Evolutionary conservation across 2,329 filamentous ascomycete genomes (phyloP).

Genomic region (Nemania bipapillata): DNA sequence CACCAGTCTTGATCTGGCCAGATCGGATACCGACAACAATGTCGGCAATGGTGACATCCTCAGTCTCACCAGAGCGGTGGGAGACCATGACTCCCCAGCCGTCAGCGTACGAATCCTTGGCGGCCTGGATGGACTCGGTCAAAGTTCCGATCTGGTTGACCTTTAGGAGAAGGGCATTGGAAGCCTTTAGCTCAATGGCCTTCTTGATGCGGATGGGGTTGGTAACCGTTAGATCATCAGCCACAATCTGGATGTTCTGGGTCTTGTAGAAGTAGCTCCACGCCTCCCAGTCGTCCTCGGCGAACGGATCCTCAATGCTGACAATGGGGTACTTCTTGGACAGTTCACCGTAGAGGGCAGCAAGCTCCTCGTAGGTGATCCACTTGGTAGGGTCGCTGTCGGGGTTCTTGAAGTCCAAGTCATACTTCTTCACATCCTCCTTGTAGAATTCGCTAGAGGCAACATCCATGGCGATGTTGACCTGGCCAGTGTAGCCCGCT

Average conservation of each 20-base stretch:
- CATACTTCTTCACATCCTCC: constrained; percentile 96
- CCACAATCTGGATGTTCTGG: constrained; percentile 97
- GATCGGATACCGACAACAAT: constrained; percentile 96
- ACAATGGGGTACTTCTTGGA: constrained; percentile 97
- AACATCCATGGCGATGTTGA: constrained; percentile 99
- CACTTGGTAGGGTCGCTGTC: constrained; percentile 95
- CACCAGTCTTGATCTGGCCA: constrained; percentile 99
- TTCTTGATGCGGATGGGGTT: constrained; percentile 99
- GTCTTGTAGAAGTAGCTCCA: constrained; percentile 99
- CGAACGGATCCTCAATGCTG: constrained; percentile 98
- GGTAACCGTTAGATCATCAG: constrained; percentile 98
- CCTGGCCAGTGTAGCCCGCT: constrained; percentile 93
- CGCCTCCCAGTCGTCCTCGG: constrained; percentile 99
- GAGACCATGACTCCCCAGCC: constrained; percentile 99
- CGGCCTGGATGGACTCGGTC: constrained; percentile 98
- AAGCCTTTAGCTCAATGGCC: constrained; percentile 98
- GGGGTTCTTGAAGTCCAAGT: constrained; percentile 99
- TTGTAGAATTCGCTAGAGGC: constrained; percentile 99
- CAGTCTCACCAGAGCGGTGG: constrained; percentile 98
- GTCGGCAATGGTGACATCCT: constrained; percentile 99
- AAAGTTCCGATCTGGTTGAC: constrained; percentile 99
- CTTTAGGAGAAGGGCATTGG: constrained; percentile 98
- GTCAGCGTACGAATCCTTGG: constrained; percentile 96
- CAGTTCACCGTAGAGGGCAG: constrained; percentile 87
- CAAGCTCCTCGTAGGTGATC: constrained; percentile 98